Percentiles rank a stretch among this genome's conserved stretches.
phyloP scores from a whole-genome alignment of 2,329 filamentous ascomycete genomes.

The Nemania bipapillata region DNA sequence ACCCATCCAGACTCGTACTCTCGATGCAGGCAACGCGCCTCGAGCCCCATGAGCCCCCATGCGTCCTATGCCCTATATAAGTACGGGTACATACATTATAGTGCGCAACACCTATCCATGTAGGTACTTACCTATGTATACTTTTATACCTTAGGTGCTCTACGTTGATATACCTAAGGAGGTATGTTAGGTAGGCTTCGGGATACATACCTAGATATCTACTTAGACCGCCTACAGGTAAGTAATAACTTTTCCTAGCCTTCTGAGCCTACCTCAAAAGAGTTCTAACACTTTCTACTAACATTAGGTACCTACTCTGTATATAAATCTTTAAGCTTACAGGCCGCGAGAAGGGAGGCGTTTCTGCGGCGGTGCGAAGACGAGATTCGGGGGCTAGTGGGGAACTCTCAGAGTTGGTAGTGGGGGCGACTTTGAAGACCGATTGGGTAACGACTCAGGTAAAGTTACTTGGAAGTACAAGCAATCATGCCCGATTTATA shows the following conservation, averaged over 20 bases:
- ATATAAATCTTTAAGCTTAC: not conserved
- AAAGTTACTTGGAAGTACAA: slow-evolving; percentile 5
- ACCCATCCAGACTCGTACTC: too few species aligned
- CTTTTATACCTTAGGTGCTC: not conserved
- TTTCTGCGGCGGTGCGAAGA: not conserved
- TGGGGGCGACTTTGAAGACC: slow-evolving; percentile 5
- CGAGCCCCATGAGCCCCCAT: not conserved
- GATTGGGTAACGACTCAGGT: slow-evolving; percentile 28
- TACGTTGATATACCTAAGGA: too few species aligned
- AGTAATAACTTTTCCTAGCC: too few species aligned
- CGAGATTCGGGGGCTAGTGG: not conserved
- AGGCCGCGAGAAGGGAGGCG: too few species aligned
- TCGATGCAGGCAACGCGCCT: not conserved
- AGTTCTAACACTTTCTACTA: too few species aligned
- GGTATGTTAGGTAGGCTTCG: too few species aligned
- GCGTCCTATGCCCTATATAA: not conserved
- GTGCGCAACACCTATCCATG: too few species aligned
- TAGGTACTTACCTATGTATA: not conserved
- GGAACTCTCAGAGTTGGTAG: slow-evolving; percentile 1
- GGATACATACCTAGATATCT: too few species aligned
- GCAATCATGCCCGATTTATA: not conserved
- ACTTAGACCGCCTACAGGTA: too few species aligned
- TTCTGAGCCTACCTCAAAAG: too few species aligned
- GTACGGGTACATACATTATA: not conserved
- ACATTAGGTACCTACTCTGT: too few species aligned